Evolutionary conservation across 2,329 filamentous ascomycete species (phyloP).

Genomic region (Cladosporium cucumerinum): DNA sequence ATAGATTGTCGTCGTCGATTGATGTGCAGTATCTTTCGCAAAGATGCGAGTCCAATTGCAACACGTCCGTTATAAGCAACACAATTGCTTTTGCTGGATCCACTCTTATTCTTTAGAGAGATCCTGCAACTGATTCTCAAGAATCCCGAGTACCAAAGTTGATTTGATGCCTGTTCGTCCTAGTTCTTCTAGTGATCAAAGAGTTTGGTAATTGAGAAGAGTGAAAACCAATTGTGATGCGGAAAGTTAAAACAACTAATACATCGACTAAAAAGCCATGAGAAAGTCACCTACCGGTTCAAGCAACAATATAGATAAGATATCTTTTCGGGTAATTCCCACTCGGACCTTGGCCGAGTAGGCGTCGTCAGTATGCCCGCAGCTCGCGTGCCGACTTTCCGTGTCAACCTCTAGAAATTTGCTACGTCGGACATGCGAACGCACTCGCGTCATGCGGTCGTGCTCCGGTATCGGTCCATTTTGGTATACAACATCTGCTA

Average conservation of each 20-base stretch:
- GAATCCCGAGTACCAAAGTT: background rate
- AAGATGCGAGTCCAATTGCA: background rate
- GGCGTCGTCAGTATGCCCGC: conserved; percentile 1
- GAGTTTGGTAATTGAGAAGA: background rate
- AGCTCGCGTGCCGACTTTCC: conserved; percentile 12
- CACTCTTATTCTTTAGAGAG: background rate
- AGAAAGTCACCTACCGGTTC: background rate
- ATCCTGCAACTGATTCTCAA: background rate
- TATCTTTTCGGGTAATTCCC: background rate
- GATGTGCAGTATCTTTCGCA: background rate
- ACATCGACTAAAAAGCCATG: background rate
- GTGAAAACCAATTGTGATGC: background rate
- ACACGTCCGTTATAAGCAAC: background rate
- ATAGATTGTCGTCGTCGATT: background rate
- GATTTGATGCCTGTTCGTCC: background rate
- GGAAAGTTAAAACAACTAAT: background rate
- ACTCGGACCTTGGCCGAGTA: conserved; percentile 5
- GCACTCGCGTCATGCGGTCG: background rate
- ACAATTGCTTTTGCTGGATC: background rate
- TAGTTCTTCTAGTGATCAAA: background rate
- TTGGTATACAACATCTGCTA: background rate
- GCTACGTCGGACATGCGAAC: background rate
- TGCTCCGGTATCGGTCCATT: conserved; percentile 8
- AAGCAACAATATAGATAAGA: background rate
- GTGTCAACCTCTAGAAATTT: background rate